phyloP scores from a whole-genome alignment of 1,284 basidiomycete species.

The Moesziomyces parantarcticus region DNA sequence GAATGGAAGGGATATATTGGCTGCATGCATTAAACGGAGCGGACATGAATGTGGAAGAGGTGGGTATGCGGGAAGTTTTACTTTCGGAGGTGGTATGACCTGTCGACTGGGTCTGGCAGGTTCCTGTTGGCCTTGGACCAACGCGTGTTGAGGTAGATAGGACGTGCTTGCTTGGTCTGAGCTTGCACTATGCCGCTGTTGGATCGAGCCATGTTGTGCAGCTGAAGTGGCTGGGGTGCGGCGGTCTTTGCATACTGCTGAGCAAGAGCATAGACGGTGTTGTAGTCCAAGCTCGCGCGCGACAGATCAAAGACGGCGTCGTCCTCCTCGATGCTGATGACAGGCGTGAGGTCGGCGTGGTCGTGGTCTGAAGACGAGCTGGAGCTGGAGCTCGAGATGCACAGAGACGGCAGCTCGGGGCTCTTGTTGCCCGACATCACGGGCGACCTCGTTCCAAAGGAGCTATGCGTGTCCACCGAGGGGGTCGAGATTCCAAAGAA shows the following conservation, averaged over 20 bases:
- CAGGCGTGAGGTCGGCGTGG: constrained; percentile 11
- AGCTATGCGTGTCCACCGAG: not conserved
- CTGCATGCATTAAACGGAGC: not conserved
- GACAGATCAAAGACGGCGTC: constrained; percentile 32
- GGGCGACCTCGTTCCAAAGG: not conserved
- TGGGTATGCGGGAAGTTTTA: not conserved
- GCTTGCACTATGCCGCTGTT: not conserved
- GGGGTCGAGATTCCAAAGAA: not conserved
- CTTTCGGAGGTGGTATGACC: constrained; percentile 14
- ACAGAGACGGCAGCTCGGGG: constrained; percentile 16
- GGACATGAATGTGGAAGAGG: not conserved
- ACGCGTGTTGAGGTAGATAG: not conserved
- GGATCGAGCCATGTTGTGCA: not conserved
- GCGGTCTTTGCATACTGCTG: constrained; percentile 7
- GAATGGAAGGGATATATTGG: not conserved
- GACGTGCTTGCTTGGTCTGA: not conserved
- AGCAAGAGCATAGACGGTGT: constrained; percentile 5
- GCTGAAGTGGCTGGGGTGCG: not conserved
- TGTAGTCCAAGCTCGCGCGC: constrained; percentile 12
- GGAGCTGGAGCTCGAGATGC: constrained; percentile 18
- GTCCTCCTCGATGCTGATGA: constrained; percentile 7
- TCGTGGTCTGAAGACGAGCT: constrained; percentile 24
- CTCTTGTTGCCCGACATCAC: constrained; percentile 4
- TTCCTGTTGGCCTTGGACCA: not conserved
- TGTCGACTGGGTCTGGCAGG: constrained; percentile 7